phyloP scores from a whole-genome alignment of 2,329 filamentous ascomycete genomes.

The Stagonosporopsis cucurbitacearum region DNA sequence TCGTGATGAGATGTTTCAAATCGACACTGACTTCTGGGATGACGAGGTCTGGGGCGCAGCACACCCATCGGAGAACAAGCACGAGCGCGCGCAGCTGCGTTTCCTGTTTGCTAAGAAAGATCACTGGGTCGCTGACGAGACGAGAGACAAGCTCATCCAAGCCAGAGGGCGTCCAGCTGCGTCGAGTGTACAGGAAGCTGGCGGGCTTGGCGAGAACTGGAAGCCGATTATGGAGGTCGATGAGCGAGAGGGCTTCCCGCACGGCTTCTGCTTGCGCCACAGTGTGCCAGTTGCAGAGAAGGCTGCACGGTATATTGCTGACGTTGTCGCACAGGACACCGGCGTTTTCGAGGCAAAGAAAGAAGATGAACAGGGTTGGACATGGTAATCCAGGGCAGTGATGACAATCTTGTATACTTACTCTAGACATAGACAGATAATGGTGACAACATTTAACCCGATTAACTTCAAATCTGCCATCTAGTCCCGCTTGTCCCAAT shows the following conservation, averaged over 20 bases:
- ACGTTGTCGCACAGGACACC: conserved; percentile 46
- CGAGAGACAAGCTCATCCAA: conserved; percentile 62
- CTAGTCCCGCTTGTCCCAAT: conserved; percentile 8
- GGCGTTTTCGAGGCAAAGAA: conserved; percentile 13
- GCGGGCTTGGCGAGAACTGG: conserved; percentile 39
- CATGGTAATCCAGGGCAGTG: conserved; percentile 2
- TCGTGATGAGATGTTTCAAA: conserved; percentile 63
- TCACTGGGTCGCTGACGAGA: conserved; percentile 67
- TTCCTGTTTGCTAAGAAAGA: conserved; percentile 67
- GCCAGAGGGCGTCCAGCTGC: conserved; percentile 43
- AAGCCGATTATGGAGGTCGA: conserved; percentile 63
- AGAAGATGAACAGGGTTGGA: conserved; percentile 17
- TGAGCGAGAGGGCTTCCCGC: conserved; percentile 60
- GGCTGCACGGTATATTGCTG: conserved; percentile 56
- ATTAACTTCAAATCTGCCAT: neutral
- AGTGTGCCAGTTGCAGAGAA: conserved; percentile 58
- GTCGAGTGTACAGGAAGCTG: conserved; percentile 13
- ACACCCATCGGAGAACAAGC: conserved; percentile 29
- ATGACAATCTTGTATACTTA: neutral
- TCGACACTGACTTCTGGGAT: conserved; percentile 63
- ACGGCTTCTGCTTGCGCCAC: conserved; percentile 65
- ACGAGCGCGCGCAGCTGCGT: conserved; percentile 55
- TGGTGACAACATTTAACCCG: neutral
- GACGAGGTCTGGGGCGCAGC: conserved; percentile 65
- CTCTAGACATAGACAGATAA: neutral